phyloP scores from a whole-genome alignment of 805 yeast species.

The Sugiyamaella floridensis region DNA sequence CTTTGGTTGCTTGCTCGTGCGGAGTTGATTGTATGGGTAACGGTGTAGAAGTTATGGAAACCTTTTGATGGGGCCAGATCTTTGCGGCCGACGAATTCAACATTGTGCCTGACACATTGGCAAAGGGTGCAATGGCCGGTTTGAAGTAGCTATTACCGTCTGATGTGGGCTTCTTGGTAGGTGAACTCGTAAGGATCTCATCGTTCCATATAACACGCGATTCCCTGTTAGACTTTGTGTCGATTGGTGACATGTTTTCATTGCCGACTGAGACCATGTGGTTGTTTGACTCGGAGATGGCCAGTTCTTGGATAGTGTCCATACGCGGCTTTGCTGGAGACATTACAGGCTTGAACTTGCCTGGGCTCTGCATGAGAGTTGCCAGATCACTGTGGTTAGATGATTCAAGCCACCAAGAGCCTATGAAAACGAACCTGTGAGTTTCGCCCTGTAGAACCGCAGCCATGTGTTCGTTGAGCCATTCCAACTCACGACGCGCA shows the following conservation, averaged over 20 bases:
- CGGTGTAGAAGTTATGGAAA: not conserved
- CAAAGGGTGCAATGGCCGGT: no score
- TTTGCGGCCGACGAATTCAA: no score
- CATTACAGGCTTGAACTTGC: conserved; percentile 15
- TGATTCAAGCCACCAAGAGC: not conserved
- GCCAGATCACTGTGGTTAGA: conserved; percentile 13
- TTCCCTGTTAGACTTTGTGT: not conserved
- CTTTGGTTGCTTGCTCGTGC: not conserved
- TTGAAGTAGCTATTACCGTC: no score
- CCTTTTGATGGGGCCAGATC: no score
- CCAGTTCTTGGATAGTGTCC: not conserved
- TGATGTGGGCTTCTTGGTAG: not conserved
- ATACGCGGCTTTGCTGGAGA: conserved; percentile 15
- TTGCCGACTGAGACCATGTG: not conserved
- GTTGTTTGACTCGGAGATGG: not conserved
- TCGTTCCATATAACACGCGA: not conserved
- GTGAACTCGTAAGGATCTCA: not conserved
- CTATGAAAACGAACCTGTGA: not conserved
- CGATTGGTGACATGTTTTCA: not conserved
- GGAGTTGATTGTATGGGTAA: not conserved
- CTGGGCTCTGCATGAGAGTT: conserved; percentile 23
- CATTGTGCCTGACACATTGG: no score
- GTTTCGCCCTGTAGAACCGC: conserved; percentile 25
- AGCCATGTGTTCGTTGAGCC: conserved; percentile 38
- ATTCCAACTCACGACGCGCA: conserved; percentile 35